Evolutionary conservation across 2,329 filamentous ascomycete genomes (phyloP).

Genomic region (Fusarium sp.): DNA sequence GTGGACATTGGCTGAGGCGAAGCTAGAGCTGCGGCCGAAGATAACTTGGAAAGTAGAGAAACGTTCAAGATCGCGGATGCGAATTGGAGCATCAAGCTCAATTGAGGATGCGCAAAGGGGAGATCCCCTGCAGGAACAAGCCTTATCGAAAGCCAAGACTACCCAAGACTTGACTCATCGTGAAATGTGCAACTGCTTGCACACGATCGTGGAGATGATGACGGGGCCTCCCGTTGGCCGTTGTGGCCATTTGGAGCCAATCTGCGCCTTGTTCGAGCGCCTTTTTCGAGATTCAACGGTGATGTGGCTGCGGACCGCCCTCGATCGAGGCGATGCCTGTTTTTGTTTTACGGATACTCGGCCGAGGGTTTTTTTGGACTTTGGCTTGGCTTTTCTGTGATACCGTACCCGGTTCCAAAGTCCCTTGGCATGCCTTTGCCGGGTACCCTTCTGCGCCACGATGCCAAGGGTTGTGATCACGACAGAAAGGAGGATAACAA

Average conservation of each 20-base stretch:
- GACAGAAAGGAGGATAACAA: not conserved
- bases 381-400: not conserved
- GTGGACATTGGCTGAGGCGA: not conserved
- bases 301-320: not conserved
- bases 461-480: not conserved
- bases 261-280: not conserved
- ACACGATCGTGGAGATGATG: not conserved
- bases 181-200: not conserved
- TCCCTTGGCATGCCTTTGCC: not conserved
- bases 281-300: not conserved
- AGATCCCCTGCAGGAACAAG: not conserved
- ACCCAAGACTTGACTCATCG: not conserved
- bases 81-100: not conserved
- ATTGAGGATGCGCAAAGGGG: not conserved
- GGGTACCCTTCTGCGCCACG: not conserved
- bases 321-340: not conserved
- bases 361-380: not conserved
- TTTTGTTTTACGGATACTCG: not conserved
- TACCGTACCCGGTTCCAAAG: not conserved
- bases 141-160: not conserved
- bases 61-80: not conserved
- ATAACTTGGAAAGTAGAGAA: not conserved
- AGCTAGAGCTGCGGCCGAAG: not conserved
- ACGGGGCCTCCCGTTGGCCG: not conserved
- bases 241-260: not conserved